A percentile compares a stretch with the other conserved stretches of the same genome.
Evolutionary conservation across 2,329 filamentous ascomycete species (phyloP).

Genomic region (Ilyonectria destructans): DNA sequence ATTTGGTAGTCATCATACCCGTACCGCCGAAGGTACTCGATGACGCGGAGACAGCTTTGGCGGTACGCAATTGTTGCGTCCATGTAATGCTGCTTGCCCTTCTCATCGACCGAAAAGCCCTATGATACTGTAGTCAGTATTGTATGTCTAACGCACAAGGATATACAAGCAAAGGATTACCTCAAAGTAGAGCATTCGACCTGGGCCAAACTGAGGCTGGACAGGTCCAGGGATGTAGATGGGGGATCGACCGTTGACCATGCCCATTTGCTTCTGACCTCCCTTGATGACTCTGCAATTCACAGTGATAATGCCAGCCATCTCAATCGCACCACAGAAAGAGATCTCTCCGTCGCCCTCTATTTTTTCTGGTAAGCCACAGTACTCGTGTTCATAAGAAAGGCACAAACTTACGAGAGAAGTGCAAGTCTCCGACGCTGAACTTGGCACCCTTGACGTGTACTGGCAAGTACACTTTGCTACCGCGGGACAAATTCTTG

Average conservation of each 20-base stretch:
- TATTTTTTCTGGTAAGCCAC: constrained; percentile 40
- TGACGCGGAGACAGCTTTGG: constrained; percentile 78
- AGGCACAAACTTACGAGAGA: constrained; percentile 68
- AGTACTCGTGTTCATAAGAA: background rate
- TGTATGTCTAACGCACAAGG: background rate
- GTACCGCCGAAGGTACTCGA: constrained; percentile 57
- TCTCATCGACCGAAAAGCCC: constrained; percentile 88
- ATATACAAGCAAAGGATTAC: constrained; percentile 51
- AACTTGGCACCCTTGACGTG: constrained; percentile 92
- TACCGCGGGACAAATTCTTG: constrained; percentile 86
- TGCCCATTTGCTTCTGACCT: constrained; percentile 80
- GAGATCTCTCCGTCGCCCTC: constrained; percentile 93
- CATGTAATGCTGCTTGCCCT: constrained; percentile 91
- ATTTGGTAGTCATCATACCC: constrained; percentile 81
- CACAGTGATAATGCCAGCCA: constrained; percentile 92
- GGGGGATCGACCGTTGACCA: constrained; percentile 76
- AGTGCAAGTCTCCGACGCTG: constrained; percentile 90
- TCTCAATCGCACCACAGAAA: constrained; percentile 93
- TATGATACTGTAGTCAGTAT: background rate
- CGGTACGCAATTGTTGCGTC: constrained; percentile 90
- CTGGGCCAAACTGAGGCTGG: constrained; percentile 89
- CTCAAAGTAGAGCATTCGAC: constrained; percentile 69
- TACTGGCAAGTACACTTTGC: constrained; percentile 89
- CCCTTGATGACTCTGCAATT: constrained; percentile 91
- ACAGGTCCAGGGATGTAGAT: constrained; percentile 91